phyloP scores from a whole-genome alignment of 1,139 yeast genomes.

The Kluyveromyces sp. region DNA sequence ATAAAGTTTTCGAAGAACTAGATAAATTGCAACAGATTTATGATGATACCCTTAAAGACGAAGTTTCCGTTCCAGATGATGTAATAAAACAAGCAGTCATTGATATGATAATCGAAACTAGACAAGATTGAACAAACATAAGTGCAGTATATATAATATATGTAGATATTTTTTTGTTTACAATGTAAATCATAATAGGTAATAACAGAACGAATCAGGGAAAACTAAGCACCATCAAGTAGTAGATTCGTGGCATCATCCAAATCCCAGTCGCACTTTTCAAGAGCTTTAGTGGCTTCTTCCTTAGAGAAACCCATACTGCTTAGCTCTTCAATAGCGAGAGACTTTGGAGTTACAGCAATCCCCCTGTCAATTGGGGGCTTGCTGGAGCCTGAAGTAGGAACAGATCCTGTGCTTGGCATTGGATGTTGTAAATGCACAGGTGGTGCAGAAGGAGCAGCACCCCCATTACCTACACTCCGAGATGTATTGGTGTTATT shows the following conservation, averaged over 20 bases:
- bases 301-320: constrained; percentile 82
- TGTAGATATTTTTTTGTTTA: too few species aligned
- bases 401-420: constrained; percentile 6
- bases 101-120: constrained; percentile 4
- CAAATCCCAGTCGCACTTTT: constrained; percentile 62
- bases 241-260: constrained; percentile 80
- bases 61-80: neutral
- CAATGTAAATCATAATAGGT: neutral
- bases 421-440: neutral
- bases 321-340: constrained; percentile 63
- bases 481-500: constrained; percentile 32
- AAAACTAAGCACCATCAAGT: constrained; percentile 50
- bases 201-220: neutral
- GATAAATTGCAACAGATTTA: constrained; percentile 15
- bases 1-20: constrained; percentile 23
- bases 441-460: neutral
- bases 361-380: constrained; percentile 26
- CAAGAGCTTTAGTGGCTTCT: constrained; percentile 61
- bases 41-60: neutral
- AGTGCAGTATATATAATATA: neutral
- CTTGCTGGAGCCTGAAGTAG: constrained; percentile 7
- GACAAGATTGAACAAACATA: constrained; percentile 1
- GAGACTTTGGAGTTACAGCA: constrained; percentile 36
- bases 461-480: constrained; percentile 3
- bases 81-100: constrained; percentile 1